Conservation (phyloP, 257 asterid species). For the Galeopsis tetrahit region DNA sequence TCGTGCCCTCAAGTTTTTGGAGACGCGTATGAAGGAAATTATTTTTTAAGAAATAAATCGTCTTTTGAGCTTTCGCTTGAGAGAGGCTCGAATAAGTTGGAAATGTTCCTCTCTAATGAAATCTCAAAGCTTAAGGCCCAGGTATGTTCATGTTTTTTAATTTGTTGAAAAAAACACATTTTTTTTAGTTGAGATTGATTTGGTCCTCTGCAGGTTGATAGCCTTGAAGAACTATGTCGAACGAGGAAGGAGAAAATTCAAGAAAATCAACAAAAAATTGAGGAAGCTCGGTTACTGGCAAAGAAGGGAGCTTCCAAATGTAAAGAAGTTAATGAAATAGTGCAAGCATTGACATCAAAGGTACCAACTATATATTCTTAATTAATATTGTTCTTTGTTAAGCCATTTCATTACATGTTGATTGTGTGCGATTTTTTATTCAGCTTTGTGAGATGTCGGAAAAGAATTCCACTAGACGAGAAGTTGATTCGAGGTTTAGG, state of each 20-base stretch:
- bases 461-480: conserved; percentile 12
- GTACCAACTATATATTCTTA: background rate
- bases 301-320: conserved; percentile 24
- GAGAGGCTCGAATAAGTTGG: background rate
- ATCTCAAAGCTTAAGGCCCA: conserved; percentile 27
- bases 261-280: conserved; percentile 26
- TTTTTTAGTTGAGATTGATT: background rate
- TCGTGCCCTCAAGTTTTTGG: conserved; percentile 26
- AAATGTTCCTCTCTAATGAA: conserved; percentile 17
- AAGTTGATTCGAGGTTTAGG: background rate
- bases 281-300: conserved; percentile 25
- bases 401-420: background rate
- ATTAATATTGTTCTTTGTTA: background rate
- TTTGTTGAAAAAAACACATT: too few relatives aligned
- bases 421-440: background rate
- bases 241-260: conserved; percentile 19
- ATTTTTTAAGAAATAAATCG: background rate
- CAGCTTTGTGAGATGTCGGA: conserved; percentile 25
- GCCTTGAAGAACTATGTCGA: conserved; percentile 22
- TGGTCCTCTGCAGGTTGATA: conserved; percentile 22
- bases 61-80: background rate
- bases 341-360: conserved; percentile 29
- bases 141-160: conserved; percentile 1
- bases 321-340: conserved; percentile 25
- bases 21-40: background rate